Evolutionary conservation across 768 basidiomycete species (phyloP).

Genomic region (Podaxis mareebaensis): DNA sequence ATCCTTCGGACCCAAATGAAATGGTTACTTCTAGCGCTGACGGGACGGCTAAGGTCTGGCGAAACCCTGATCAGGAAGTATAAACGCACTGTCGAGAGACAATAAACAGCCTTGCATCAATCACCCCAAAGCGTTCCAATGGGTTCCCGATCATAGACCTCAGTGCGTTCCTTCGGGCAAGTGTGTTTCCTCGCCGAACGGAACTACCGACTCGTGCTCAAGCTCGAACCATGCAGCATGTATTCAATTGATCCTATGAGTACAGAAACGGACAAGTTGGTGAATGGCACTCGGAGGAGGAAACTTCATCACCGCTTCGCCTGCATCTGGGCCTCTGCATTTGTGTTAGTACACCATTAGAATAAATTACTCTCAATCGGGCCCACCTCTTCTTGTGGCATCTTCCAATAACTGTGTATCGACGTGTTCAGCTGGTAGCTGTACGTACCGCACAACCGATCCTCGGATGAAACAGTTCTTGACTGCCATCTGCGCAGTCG

Average conservation of each 20-base stretch:
- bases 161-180: background rate
- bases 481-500: constrained; percentile 79
- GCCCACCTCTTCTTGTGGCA: constrained; percentile 89
- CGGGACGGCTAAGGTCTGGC: constrained; percentile 91
- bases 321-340: constrained; percentile 47
- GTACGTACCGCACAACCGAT: constrained; percentile 97
- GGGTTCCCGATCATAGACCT: background rate
- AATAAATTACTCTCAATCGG: background rate
- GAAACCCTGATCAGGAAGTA: constrained; percentile 35
- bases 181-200: background rate
- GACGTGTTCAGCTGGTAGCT: constrained; percentile 88
- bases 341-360: constrained; percentile 15
- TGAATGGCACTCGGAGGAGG: background rate
- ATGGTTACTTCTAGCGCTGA: constrained; percentile 90
- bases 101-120: background rate
- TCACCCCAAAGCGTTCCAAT: background rate
- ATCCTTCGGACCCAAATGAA: constrained; percentile 79
- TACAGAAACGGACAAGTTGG: constrained; percentile 2
- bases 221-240: background rate
- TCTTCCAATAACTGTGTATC: constrained; percentile 96
- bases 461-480: constrained; percentile 99
- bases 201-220: background rate
- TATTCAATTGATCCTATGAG: background rate
- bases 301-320: constrained; percentile 36
- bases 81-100: background rate